phyloP scores from a whole-genome alignment of 176 grass and related monocot genomes.

The Eleusine coracana region DNA sequence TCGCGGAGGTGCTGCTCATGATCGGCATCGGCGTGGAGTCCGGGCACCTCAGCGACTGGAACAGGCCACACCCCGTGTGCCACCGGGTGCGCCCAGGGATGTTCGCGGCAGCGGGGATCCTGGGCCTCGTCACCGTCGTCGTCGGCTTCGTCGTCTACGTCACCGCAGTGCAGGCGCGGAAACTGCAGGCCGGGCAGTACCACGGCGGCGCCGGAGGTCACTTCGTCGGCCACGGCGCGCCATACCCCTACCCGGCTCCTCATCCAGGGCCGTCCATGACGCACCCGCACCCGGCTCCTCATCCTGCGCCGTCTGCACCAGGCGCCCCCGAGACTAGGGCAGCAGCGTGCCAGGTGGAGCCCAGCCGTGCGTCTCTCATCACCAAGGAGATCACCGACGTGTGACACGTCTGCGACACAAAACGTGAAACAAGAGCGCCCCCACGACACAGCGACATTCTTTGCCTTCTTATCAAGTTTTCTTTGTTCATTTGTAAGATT shows the following conservation, averaged over 20 bases:
- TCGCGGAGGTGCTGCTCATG: slow-evolving; percentile 85
- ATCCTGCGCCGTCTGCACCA: slow-evolving; percentile 6
- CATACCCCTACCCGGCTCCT: background rate
- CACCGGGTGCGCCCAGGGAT: slow-evolving; percentile 73
- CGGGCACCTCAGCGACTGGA: slow-evolving; percentile 76
- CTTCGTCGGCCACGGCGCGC: slow-evolving; percentile 21
- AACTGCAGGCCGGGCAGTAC: slow-evolving; percentile 41
- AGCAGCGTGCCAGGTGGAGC: slow-evolving; percentile 20
- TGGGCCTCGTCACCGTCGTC: slow-evolving; percentile 77
- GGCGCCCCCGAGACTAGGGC: slow-evolving; percentile 35
- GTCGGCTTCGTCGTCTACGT: slow-evolving; percentile 84
- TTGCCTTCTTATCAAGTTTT: background rate
- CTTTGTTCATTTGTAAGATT: background rate
- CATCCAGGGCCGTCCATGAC: slow-evolving; percentile 20
- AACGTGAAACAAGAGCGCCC: background rate
- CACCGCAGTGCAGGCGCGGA: slow-evolving; percentile 52
- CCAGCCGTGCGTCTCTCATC: slow-evolving; percentile 23
- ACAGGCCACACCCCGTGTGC: slow-evolving; percentile 63
- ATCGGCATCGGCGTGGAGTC: slow-evolving; percentile 89
- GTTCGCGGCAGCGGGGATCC: slow-evolving; percentile 81
- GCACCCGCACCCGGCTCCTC: background rate
- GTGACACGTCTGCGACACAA: background rate
- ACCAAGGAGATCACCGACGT: slow-evolving; percentile 46
- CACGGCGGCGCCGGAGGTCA: slow-evolving; percentile 48
- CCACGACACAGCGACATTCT: background rate